Percentiles rank a stretch among this genome's conserved stretches.
Conservation (phyloP, 1,139 yeast genomes). For the Hemisphaericaspora lyxosophila region DNA sequence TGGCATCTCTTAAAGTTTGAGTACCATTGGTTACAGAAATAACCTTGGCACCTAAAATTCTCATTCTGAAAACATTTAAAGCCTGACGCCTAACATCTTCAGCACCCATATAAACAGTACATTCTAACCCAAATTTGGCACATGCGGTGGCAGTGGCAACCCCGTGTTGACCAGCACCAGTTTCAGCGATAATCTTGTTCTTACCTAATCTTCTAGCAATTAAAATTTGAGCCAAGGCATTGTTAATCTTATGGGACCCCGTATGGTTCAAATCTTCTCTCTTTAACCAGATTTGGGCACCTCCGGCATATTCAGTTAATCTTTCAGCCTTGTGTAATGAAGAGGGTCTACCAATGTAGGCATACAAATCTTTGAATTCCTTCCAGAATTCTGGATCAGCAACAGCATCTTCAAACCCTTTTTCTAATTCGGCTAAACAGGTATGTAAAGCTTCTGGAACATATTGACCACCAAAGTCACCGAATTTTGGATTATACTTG, state of each 20-base stretch:
- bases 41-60: slow-evolving; percentile 92
- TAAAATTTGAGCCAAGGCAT: slow-evolving; percentile 91
- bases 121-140: slow-evolving; percentile 93
- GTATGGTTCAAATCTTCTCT: slow-evolving; percentile 98
- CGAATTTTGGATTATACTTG: slow-evolving; percentile 74
- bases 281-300: slow-evolving; percentile 97
- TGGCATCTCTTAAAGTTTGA: slow-evolving; percentile 93
- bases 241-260: slow-evolving; percentile 96
- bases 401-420: slow-evolving; percentile 80
- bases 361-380: slow-evolving; percentile 77
- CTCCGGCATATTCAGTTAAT: slow-evolving; percentile 86
- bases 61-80: slow-evolving; percentile 94
- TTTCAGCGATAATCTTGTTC: slow-evolving; percentile 89
- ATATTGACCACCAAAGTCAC: slow-evolving; percentile 97
- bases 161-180: slow-evolving; percentile 99
- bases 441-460: slow-evolving; percentile 96
- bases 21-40: slow-evolving; percentile 94
- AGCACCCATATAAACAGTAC: slow-evolving; percentile 99
- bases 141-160: slow-evolving; percentile 99
- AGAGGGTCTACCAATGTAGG: slow-evolving; percentile 95
- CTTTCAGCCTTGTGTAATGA: slow-evolving; percentile 88
- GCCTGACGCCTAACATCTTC: slow-evolving; percentile 99
- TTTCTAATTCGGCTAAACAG: slow-evolving; percentile 85
- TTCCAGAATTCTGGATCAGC: slow-evolving; percentile 93
- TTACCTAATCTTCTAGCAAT: slow-evolving; percentile 92